phyloP scores from a whole-genome alignment of 2,329 filamentous ascomycete species.

The Fusarium pseudocircinatum region DNA sequence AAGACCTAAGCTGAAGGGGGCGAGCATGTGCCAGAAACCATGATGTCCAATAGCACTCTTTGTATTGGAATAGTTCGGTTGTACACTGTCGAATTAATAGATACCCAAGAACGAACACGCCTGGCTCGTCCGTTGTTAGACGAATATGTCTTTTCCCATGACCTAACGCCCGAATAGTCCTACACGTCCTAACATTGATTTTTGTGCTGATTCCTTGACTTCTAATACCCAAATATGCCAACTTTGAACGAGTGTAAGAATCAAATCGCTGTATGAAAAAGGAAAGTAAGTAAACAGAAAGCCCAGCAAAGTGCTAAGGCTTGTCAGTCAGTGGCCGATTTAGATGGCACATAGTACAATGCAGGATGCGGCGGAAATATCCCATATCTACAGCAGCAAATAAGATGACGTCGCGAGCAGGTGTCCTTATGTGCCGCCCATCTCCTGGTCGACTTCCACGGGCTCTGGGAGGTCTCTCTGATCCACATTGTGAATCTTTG shows the following conservation, averaged over 20 bases:
- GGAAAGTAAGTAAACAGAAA: conserved; percentile 1
- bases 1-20: conserved; percentile 59
- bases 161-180: conserved; percentile 35
- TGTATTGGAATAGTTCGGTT: conserved; percentile 34
- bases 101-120: conserved; percentile 41
- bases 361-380: not conserved
- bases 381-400: not conserved
- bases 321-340: not conserved
- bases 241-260: conserved; percentile 35
- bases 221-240: conserved; percentile 32
- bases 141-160: conserved; percentile 30
- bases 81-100: conserved; percentile 37
- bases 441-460: conserved; percentile 52
- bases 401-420: not conserved
- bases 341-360: not conserved
- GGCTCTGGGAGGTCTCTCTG: conserved; percentile 53
- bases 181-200: conserved; percentile 24
- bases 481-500: conserved; percentile 64
- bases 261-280: conserved; percentile 23
- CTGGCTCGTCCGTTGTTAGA: conserved; percentile 27
- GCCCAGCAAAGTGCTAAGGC: not conserved
- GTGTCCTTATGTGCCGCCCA: conserved; percentile 36
- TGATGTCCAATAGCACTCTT: conserved; percentile 31
- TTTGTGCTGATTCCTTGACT: conserved; percentile 16
- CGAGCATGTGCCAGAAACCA: not conserved